Base-by-base conservation (phyloP, 495 filamentous ascomycete genomes). In the Extremus antarcticus region DNA sequence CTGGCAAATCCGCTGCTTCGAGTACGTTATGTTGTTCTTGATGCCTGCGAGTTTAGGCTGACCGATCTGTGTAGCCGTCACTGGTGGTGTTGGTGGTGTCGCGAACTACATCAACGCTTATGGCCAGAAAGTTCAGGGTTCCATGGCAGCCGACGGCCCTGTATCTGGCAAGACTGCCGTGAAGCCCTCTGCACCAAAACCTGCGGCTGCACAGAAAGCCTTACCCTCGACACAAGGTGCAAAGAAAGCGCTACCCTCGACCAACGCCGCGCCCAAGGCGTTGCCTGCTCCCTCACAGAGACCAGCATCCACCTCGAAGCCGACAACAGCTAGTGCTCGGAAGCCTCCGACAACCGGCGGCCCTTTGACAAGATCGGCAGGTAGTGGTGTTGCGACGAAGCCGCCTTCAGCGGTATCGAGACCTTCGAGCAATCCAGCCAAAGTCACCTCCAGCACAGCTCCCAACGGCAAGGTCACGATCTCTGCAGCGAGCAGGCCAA, bases 61-160 rank as follows among this genome's bases (percentile, higher is more conserved):
- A 25, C 21, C 25, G 46, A 25, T 25, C 25, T 25, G 16, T 4
- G 38, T 21, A 62, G 59, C 43, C 19, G 59, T 62, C 11, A 29
- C 17, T 8, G 59, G 59, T 25, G 51, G 55, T 23, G 51, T 62
- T 40, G 50, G 47, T n/a, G 55, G 59, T 29, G 54, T 62, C 7
- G 59, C 54, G 10, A 43, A 40, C 25, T 58, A 54, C 51, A 58
- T 62, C 55, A 58, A 58, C 51, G 53, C 32, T 40, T 61, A 60
- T 29, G 61, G 61, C 50, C 45, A 64, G 20, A 32, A 35, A 20
- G 45, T 64, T 50, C 57, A 58, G 40, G 11, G 23, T 3, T 61
- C 55, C 19, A 47, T 60, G 39, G 46, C 50, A 10, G 43, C 61
- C 3, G 61, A 60, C 43, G 58, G 58, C 15, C 53, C 58, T 2